Evolutionary conservation across 805 yeast genomes (phyloP), one percentile per base, ranked within the genome.

Genomic region (Yarrowia phangngaensis): DNA sequence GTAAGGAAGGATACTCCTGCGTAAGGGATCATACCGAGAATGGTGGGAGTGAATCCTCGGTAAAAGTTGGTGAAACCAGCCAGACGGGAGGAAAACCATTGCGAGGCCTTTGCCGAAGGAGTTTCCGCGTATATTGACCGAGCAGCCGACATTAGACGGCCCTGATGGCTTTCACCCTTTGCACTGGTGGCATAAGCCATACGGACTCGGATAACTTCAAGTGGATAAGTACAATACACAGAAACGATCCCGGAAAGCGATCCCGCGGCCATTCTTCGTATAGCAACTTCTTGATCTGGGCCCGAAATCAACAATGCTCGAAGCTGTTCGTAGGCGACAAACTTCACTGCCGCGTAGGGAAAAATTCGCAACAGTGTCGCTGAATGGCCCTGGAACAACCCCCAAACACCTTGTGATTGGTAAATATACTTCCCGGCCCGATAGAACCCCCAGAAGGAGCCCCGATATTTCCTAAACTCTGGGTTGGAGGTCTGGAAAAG

Each of bases 1-100:
- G 95, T 84, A 67, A 88, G 84, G 60, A 92, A 92, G 3, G 96
- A 85, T 3, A 90, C 97, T 8, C 98, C 98, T 1, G 98, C 98
- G 63, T 92, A 92, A 1, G 98, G 98, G 16, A 92, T 73, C 95
- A 92, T 89, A 8, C 98, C 98, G 30, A 89, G 59, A 34, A 92
- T 80, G 0, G 98, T 92, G 14, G 98, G 95, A 6, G 84, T 76
- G 65, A 90, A 92, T 2, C 98, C 98, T 51, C 97, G 73, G 67
- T 90, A 92, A 64, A 89, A 92, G 67, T 89, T 90, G 46, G 76
- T 67, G 9, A 76, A 54, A 52, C 54, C 63, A 51, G 54, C 63
- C 23, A 57, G 29, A n/a, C 38, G 22, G 13, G 33, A 19, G 6
- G 50, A 33, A 4, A 45, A 23, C 17, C 16, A 31, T 12, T 13